Percentiles rank a stretch among this genome's conserved stretches.
These are phyloP conservation scores for Colletotrichum endophyticum DNA, from an alignment of 2,329 filamentous ascomycete genomes.

Conservation along the genomic window DNA sequence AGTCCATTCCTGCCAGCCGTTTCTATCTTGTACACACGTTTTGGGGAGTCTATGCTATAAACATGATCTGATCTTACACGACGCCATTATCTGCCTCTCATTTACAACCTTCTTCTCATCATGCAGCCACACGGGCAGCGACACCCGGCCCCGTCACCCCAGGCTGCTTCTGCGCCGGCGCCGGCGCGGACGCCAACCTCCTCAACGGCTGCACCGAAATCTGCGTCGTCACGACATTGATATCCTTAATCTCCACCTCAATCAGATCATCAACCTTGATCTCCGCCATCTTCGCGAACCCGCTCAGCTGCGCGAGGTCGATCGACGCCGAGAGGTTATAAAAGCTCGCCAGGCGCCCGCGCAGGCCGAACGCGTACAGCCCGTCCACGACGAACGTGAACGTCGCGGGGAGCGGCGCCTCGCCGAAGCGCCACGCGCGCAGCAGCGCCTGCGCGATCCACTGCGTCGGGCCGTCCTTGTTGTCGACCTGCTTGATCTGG, in stretches of 20 bases:
- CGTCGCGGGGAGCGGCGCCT: slow-evolving; percentile 49
- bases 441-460: slow-evolving; percentile 66
- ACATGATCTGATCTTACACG: background rate
- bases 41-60: background rate
- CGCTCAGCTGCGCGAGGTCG: slow-evolving; percentile 41
- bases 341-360: slow-evolving; percentile 51
- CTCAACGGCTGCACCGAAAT: background rate
- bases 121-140: background rate
- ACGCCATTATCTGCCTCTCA: background rate
- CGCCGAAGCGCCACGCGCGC: slow-evolving; percentile 62
- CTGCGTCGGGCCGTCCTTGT: slow-evolving; percentile 47
- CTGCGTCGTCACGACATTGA: slow-evolving; percentile 46
- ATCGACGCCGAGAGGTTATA: slow-evolving; percentile 52
- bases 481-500: slow-evolving; percentile 49
- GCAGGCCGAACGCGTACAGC: slow-evolving; percentile 36
- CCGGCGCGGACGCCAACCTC: background rate
- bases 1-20: background rate
- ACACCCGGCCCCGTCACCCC: background rate
- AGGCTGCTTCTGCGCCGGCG: background rate
- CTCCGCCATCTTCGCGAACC: slow-evolving; percentile 42
- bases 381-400: slow-evolving; percentile 54
- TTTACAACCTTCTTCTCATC: background rate
- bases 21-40: background rate
- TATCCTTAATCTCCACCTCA: slow-evolving; percentile 57
- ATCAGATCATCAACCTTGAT: slow-evolving; percentile 57